phyloP scores from a whole-genome alignment of 2,329 filamentous ascomycete species.

The Diaporthe ampelina region DNA sequence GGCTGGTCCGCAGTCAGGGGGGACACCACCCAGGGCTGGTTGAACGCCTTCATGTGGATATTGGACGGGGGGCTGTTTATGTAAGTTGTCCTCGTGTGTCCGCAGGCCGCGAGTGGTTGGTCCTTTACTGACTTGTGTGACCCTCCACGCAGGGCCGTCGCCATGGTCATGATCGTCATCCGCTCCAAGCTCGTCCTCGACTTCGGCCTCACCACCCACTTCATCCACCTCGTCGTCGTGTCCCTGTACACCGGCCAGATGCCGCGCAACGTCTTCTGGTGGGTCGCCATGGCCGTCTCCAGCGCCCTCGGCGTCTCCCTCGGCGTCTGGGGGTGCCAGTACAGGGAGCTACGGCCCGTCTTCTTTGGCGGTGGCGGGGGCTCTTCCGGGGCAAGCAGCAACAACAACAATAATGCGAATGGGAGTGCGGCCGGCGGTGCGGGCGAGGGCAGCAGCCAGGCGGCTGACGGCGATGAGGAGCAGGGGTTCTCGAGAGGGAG shows the following conservation, averaged over 20 bases:
- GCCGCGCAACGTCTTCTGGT: conserved; percentile 88
- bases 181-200: conserved; percentile 96
- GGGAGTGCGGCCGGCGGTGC: conserved; percentile 44
- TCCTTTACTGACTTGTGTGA: not conserved
- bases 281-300: conserved; percentile 71
- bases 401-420: conserved; percentile 42
- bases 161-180: conserved; percentile 85
- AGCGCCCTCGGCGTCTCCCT: conserved; percentile 66
- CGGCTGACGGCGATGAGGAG: conserved; percentile 57
- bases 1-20: conserved; percentile 71
- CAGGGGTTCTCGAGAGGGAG: conserved; percentile 65
- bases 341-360: conserved; percentile 90
- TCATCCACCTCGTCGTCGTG: conserved; percentile 56
- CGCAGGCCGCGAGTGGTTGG: too few species aligned
- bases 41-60: conserved; percentile 70
- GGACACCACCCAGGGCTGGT: conserved; percentile 74
- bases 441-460: conserved; percentile 41
- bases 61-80: conserved; percentile 68
- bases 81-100: conserved; percentile 49
- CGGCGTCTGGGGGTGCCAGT: conserved; percentile 92
- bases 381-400: conserved; percentile 55
- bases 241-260: conserved; percentile 83
- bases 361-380: conserved; percentile 76
- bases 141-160: conserved; percentile 74
- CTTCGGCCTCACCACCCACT: conserved; percentile 84